phyloP scores from a whole-genome alignment of 2,329 filamentous ascomycete species.

The Parafenestella ontariensis region DNA sequence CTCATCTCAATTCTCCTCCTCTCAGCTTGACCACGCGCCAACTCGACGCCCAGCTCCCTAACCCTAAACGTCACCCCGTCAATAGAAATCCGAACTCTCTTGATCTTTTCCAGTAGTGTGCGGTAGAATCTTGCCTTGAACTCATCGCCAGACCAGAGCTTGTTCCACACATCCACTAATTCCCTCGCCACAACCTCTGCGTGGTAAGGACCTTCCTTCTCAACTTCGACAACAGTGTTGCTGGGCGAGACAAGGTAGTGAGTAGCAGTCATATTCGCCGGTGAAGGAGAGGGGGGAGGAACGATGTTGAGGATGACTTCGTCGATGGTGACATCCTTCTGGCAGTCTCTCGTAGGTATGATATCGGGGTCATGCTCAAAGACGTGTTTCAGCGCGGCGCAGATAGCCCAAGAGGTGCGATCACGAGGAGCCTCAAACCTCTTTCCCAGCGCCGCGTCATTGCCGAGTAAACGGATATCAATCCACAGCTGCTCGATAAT shows the following conservation, averaged over 20 bases:
- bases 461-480: conserved; percentile 37
- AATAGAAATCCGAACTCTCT: conserved; percentile 40
- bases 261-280: neutral
- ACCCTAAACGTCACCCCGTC: conserved; percentile 35
- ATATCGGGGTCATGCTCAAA: conserved; percentile 36
- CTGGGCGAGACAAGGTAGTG: neutral
- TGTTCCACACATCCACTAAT: conserved; percentile 43
- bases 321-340: conserved; percentile 28
- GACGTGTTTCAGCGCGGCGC: conserved; percentile 41
- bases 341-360: conserved; percentile 9
- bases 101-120: conserved; percentile 37
- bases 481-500: conserved; percentile 36
- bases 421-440: conserved; percentile 25
- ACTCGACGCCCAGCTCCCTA: conserved; percentile 38
- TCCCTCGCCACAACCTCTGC: conserved; percentile 6
- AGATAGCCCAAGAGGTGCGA: conserved; percentile 44
- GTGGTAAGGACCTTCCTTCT: neutral
- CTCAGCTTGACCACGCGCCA: conserved; percentile 43
- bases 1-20: conserved; percentile 35
- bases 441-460: conserved; percentile 27
- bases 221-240: neutral
- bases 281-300: conserved; percentile 20
- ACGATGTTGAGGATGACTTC: conserved; percentile 44
- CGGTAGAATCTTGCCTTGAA: conserved; percentile 34
- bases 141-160: conserved; percentile 41